A percentile compares a stretch with the other conserved stretches of the same genome.
phyloP scores from a whole-genome alignment of 1,139 yeast genomes.

The Lodderomyces pseudojiufengensis region DNA sequence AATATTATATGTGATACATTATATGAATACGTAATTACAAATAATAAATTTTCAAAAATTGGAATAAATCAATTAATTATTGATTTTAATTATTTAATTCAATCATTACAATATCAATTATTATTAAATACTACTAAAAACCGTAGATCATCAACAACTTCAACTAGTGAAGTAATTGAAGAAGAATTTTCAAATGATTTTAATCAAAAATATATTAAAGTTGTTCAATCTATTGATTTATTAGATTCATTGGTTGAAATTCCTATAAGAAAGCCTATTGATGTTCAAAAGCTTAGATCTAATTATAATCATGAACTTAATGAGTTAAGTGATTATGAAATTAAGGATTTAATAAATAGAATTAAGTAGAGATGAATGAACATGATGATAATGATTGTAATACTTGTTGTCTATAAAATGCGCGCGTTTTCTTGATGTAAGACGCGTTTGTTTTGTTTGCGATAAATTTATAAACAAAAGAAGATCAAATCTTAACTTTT shows the following conservation, averaged over 20 bases:
- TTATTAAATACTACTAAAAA: conserved; percentile 12
- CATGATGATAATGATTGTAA: too few species aligned
- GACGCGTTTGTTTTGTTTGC: too few species aligned
- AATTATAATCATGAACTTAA: conserved; percentile 22
- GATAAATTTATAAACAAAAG: too few species aligned
- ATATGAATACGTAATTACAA: conserved; percentile 57
- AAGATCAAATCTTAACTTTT: too few species aligned
- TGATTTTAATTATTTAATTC: conserved; percentile 51
- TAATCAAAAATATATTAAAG: conserved; percentile 28
- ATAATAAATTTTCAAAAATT: conserved; percentile 52
- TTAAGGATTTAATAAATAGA: conserved; percentile 22
- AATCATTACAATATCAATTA: conserved; percentile 27
- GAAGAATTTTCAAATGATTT: conserved; percentile 21
- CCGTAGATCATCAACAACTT: not conserved
- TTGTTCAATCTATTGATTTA: conserved; percentile 40
- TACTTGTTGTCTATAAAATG: too few species aligned
- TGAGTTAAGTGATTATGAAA: conserved; percentile 34
- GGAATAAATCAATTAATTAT: conserved; percentile 57
- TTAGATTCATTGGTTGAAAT: conserved; percentile 24
- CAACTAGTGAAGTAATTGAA: conserved; percentile 1
- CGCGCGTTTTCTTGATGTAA: too few species aligned
- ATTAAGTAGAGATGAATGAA: too few species aligned
- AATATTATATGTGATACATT: conserved; percentile 46
- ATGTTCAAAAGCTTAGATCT: conserved; percentile 22
- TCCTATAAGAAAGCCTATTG: conserved; percentile 11